phyloP scores from a whole-genome alignment of 805 yeast species.

The Ogataea polymorpha region DNA sequence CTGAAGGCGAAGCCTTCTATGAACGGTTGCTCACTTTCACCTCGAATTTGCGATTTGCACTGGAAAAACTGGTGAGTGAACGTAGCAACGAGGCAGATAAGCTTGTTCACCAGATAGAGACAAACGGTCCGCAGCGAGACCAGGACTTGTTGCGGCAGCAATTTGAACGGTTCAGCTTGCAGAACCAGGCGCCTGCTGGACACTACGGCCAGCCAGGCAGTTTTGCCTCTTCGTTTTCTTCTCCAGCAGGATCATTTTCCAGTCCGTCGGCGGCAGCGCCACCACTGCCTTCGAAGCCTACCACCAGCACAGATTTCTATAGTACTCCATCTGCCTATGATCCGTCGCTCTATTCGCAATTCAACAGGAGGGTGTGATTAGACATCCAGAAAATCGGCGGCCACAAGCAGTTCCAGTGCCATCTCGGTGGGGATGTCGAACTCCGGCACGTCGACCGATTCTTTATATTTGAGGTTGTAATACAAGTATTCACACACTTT shows the following conservation, averaged over 20 bases:
- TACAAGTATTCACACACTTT: conserved; percentile 83
- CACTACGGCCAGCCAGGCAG: neutral
- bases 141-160: conserved; percentile 21
- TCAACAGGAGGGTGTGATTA: conserved; percentile 28
- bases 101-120: conserved; percentile 13
- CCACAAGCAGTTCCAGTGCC: conserved; percentile 87
- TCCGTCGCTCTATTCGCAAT: conserved; percentile 42
- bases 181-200: conserved; percentile 12
- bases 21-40: conserved; percentile 42
- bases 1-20: conserved; percentile 65
- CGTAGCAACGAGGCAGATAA: conserved; percentile 28
- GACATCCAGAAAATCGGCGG: conserved; percentile 85
- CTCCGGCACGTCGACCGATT: conserved; percentile 68
- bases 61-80: conserved; percentile 29
- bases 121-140: conserved; percentile 19
- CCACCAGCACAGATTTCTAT: conserved; percentile 36
- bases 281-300: conserved; percentile 29
- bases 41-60: conserved; percentile 24
- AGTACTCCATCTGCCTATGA: conserved; percentile 50
- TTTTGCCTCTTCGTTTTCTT: neutral
- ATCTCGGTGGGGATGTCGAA: conserved; percentile 91
- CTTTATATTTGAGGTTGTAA: conserved; percentile 67
- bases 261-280: conserved; percentile 20
- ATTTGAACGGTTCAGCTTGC: conserved; percentile 16
- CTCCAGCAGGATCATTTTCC: conserved; percentile 4